These are phyloP conservation scores for Pythium plurisporium DNA, from an alignment of 352 stramenopile species.

Conservation along the genomic window DNA sequence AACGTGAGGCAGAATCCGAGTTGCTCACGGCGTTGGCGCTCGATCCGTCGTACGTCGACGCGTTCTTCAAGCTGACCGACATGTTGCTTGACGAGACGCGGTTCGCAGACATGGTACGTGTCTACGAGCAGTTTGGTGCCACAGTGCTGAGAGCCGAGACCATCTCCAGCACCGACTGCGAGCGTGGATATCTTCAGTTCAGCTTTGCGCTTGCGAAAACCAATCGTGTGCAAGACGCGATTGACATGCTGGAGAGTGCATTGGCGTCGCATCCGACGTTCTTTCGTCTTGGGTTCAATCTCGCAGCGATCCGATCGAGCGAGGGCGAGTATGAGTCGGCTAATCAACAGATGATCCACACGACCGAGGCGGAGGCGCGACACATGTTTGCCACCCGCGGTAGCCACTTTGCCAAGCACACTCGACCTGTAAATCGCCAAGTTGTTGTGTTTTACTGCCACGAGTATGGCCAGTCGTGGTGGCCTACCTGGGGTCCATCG, in stretches of 20 bases:
- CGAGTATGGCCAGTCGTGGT: constrained; percentile 91
- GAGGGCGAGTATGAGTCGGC: constrained; percentile 23
- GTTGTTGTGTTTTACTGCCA: constrained; percentile 88
- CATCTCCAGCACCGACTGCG: constrained; percentile 17
- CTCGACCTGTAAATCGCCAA: constrained; percentile 22
- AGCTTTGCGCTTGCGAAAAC: constrained; percentile 34
- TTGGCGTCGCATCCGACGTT: constrained; percentile 23
- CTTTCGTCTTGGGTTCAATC: constrained; percentile 48
- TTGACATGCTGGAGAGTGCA: constrained; percentile 29
- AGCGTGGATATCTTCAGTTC: constrained; percentile 35
- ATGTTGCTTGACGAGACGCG: constrained; percentile 1
- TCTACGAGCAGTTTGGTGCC: constrained; percentile 26
- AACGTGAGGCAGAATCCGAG: constrained; percentile 2
- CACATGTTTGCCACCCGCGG: constrained; percentile 27
- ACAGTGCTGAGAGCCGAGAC: constrained; percentile 1
- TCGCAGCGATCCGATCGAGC: constrained; percentile 37
- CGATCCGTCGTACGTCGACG: constrained; percentile 13
- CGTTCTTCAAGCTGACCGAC: constrained; percentile 29
- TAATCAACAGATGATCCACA: constrained; percentile 30
- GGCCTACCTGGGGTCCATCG: constrained; percentile 80
- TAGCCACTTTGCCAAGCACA: constrained; percentile 24
- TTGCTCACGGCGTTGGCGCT: constrained; percentile 17
- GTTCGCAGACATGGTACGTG: constrained; percentile 7
- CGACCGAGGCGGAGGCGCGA: constrained; percentile 32
- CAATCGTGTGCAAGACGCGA: constrained; percentile 25